Evolutionary conservation across 192 early-diverging fungal genomes (phyloP).

Genomic region (Phlyctochytrium arcticum): DNA sequence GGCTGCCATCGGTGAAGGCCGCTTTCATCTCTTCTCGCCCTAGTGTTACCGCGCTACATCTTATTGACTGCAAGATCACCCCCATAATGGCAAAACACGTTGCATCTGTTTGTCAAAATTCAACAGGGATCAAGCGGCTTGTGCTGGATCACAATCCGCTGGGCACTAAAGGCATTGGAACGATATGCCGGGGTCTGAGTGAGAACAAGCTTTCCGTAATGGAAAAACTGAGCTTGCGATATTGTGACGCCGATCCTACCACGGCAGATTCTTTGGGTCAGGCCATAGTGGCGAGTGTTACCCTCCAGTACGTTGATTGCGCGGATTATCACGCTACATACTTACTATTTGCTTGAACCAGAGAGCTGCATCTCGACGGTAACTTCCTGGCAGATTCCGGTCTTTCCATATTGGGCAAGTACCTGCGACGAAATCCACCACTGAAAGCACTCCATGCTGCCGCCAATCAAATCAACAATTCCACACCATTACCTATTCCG

Average conservation of each 20-base stretch:
- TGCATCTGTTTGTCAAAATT: neutral
- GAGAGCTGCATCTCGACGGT: slow-evolving; percentile 30
- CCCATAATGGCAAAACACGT: slow-evolving; percentile 15
- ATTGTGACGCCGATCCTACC: slow-evolving; percentile 28
- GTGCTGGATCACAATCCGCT: slow-evolving; percentile 38
- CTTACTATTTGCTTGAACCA: neutral
- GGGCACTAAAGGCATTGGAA: slow-evolving; percentile 16
- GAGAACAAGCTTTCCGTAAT: slow-evolving; percentile 16
- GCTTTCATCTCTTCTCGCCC: slow-evolving; percentile 25
- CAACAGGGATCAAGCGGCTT: slow-evolving; percentile 22
- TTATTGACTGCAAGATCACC: slow-evolving; percentile 39
- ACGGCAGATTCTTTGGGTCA: slow-evolving; percentile 24
- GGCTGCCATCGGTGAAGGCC: slow-evolving; percentile 20
- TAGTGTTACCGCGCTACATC: slow-evolving; percentile 30
- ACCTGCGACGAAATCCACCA: slow-evolving; percentile 30
- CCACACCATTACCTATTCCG: neutral
- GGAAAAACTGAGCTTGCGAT: slow-evolving; percentile 24
- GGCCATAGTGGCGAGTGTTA: slow-evolving; percentile 3
- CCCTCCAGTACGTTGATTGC: neutral
- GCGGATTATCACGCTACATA: no score
- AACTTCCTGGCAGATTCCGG: slow-evolving; percentile 36
- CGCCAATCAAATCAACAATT: slow-evolving; percentile 36
- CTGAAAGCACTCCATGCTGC: slow-evolving; percentile 29
- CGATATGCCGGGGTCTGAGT: slow-evolving; percentile 25
- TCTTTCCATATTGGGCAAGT: slow-evolving; percentile 17